Base-by-base conservation (phyloP, 148 eudicot species). In the Amaranthus cruentus region DNA sequence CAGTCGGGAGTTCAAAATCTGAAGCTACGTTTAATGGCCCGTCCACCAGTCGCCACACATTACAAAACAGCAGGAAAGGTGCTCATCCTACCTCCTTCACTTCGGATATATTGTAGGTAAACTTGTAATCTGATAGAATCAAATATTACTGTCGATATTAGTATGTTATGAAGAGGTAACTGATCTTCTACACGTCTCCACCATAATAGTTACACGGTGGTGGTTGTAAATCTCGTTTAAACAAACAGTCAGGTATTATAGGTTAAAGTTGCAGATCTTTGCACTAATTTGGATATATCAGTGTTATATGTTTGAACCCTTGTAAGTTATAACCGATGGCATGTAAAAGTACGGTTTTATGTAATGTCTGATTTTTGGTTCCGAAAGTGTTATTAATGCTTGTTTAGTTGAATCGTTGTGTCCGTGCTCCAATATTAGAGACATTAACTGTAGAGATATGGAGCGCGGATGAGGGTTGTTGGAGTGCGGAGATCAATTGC, bases 161-260 rank as follows among this genome's bases (percentile, higher is more conserved):
- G 21, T 57, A 71, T 42, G 44, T 9, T n/a, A 46, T 47, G 46
- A 14, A 56, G 4, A 47, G 44, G 55, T 71, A 50, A 47, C 13
- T 56, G 21, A 56, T 66, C 52, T 57, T 18, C 44, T 72, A 72
- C 14, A 59, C 13, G 49, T 15, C 70, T 46, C 10, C 54, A 3
- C 50, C 60, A 21, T n/a, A 49, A 9, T 15, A 3, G 38, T 28
- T 28, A 43, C 47, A 64, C 18, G 9, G 13, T 44, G 59, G 18
- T 18, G 38, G 62, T 54, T 65, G 69, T 66, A 65, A 9, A 73
- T 74, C 65, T 66, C 55, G 70, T 55, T 73, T 8, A 42, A 42
- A 58, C 28, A 72, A 11, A 58, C 47, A 61, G 48, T 38, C 5
- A 1, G 9, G 10, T 4, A 66, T 4, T 49, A 49, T 12, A 38